Evolutionary conservation across 2,329 filamentous ascomycete genomes (phyloP), one percentile per base, ranked within the genome.

Genomic region (Cladophialophora yegresii): DNA sequence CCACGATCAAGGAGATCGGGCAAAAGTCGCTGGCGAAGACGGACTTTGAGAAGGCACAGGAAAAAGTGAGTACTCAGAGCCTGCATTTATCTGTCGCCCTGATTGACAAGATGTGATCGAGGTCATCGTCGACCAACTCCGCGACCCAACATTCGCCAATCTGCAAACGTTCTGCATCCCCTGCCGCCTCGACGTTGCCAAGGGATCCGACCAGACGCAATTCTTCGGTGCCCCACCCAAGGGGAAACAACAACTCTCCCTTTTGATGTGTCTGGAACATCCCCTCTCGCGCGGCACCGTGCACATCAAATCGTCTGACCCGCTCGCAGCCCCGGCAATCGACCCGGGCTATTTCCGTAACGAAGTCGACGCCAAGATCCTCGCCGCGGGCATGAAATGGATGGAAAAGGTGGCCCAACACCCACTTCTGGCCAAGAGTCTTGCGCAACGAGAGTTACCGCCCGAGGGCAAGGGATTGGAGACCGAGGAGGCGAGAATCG

Each of bases 261-360:
- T 67, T 7, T 40, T 67, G 23, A 65, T 66, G 55, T 69, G 63
- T 43, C 59, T 71, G 2, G 64, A 69, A 55, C 74, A 77, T 51
- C 77, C 77, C 0, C 74, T 83, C n/a, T 80, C 79, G 4, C 75
- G 81, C 2, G 81, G 80, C n/a, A 77, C 72, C 0, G 74, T 82
- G 9, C 69, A 74, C 26, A 77, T 81, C 23, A 73, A 65, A 7
- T 78, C 77, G 0, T 68, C 76, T 0, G 73, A 77, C 30, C 74
- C 79, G 1, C 76, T 77, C 45, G 71, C 75, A 2, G 71, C 74
- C 1, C 78, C 80, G 3, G 53, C 73, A 3, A 76, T 83, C 36
- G 77, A 82, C 66, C 78, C 79, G 0, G 74, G 77, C 1, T 80
- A 79, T 16, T 70, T 76, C 33, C 71, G 74, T 9, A 74, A 75